These are phyloP conservation scores for Saposhnikovia divaricata DNA, from an alignment of 129 eudicot genomes.

Conservation along the genomic window DNA sequence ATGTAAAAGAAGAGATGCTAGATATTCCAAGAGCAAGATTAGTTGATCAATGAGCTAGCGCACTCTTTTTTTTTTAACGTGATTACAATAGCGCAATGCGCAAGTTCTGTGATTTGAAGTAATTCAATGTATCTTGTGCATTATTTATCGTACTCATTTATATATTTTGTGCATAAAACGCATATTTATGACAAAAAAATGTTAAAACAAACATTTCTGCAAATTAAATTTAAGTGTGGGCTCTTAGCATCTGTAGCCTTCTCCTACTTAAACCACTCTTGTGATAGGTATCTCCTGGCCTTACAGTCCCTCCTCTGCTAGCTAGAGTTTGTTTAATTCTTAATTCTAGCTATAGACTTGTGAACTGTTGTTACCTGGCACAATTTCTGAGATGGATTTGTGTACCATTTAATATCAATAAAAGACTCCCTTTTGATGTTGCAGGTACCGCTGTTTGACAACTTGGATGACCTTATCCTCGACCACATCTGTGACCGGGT, in stretches of 20 bases:
- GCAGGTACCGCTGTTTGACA: slow-evolving; percentile 53
- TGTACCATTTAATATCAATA: background rate
- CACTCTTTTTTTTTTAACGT: background rate
- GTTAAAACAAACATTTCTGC: background rate
- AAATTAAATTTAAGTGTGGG: background rate
- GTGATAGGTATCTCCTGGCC: background rate
- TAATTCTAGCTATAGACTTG: background rate
- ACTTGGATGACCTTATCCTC: slow-evolving; percentile 51
- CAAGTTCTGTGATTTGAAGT: background rate
- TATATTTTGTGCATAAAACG: background rate
- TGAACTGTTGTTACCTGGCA: background rate
- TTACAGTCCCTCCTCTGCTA: background rate
- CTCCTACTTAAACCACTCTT: background rate
- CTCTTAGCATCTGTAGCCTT: background rate
- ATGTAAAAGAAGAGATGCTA: no score
- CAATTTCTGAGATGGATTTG: background rate
- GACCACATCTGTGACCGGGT: slow-evolving; percentile 66
- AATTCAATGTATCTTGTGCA: background rate
- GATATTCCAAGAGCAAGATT: background rate
- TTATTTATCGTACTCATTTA: background rate
- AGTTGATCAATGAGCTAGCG: background rate
- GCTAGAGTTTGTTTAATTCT: background rate
- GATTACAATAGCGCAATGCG: background rate
- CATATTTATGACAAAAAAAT: no score
- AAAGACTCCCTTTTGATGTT: background rate